These are phyloP conservation scores for Kandelia obovata DNA, from an alignment of 345 rosid genomes.

Conservation along the genomic window DNA sequence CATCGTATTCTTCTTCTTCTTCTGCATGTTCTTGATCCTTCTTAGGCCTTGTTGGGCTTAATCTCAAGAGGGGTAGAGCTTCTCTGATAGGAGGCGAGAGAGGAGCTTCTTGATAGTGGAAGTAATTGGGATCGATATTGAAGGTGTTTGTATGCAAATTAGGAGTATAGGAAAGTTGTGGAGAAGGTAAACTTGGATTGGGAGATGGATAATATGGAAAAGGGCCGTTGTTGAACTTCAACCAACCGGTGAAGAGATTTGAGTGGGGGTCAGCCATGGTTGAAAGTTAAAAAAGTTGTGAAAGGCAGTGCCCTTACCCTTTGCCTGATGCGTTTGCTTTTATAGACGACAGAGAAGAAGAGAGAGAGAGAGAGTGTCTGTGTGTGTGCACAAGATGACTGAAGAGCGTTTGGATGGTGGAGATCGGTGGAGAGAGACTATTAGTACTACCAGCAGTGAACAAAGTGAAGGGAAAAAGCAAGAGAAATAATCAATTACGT, in stretches of 20 bases:
- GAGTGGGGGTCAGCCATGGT: constrained; percentile 89
- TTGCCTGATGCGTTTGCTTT: constrained; percentile 49
- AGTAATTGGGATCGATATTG: constrained; percentile 12
- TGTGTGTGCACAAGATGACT: constrained; percentile 42
- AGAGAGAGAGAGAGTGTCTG: constrained; percentile 24
- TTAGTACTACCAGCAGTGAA: constrained; percentile 12
- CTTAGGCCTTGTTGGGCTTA: constrained; percentile 58
- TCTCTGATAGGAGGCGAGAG: constrained; percentile 84
- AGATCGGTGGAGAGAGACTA: constrained; percentile 17
- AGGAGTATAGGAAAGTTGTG: constrained; percentile 12
- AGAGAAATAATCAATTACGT: constrained; percentile 5
- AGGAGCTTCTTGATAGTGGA: constrained; percentile 41
- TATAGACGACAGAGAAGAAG: constrained; percentile 29
- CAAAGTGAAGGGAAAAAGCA: constrained; percentile 36
- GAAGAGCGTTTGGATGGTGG: constrained; percentile 41
- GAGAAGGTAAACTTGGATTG: constrained; percentile 22
- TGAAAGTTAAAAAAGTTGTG: constrained; percentile 12
- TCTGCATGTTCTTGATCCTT: constrained; percentile 22
- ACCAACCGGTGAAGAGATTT: constrained; percentile 55
- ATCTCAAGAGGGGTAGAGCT: constrained; percentile 72
- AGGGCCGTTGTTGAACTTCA: constrained; percentile 43
- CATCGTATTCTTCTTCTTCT: constrained; percentile 22
- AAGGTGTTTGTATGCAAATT: constrained; percentile 16
- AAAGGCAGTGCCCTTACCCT: constrained; percentile 27
- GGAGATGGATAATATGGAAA: constrained; percentile 27